Evolutionary conservation across 306 rosid species (phyloP).

Genomic region (Vachellia collinsii): DNA sequence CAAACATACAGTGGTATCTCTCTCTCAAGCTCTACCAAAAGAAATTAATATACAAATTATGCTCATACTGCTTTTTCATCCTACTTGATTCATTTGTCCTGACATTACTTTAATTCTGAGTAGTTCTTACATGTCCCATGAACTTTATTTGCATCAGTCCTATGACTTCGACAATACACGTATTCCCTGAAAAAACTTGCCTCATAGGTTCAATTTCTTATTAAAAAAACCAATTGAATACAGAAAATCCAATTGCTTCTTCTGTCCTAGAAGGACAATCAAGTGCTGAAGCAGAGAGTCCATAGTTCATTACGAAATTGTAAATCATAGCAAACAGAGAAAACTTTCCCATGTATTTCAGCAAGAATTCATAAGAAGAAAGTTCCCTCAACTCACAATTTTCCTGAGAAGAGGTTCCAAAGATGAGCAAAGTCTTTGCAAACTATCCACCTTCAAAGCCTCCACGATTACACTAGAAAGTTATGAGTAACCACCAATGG

Average conservation of each 20-base stretch:
- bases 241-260: slow-evolving; percentile 3
- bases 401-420: slow-evolving; percentile 86
- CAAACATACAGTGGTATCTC: background rate
- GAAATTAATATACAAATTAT: background rate
- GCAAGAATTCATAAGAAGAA: slow-evolving; percentile 14
- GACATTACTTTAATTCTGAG: background rate
- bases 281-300: slow-evolving; percentile 14
- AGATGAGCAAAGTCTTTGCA: slow-evolving; percentile 81
- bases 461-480: slow-evolving; percentile 78
- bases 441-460: slow-evolving; percentile 85
- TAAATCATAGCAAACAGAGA: slow-evolving; percentile 12
- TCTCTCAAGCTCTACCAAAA: background rate
- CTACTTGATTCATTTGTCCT: slow-evolving; percentile 1
- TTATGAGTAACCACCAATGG: slow-evolving; percentile 34
- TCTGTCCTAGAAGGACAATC: background rate
- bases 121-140: background rate
- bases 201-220: background rate
- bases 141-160: background rate
- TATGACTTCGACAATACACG: background rate
- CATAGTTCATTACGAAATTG: slow-evolving; percentile 1
- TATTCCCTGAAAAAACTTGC: background rate
- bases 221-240: background rate
- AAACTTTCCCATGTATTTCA: background rate
- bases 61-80: background rate
- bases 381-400: slow-evolving; percentile 65